Evolutionary conservation across 768 basidiomycete species (phyloP).

Genomic region (Auriscalpium orientale): DNA sequence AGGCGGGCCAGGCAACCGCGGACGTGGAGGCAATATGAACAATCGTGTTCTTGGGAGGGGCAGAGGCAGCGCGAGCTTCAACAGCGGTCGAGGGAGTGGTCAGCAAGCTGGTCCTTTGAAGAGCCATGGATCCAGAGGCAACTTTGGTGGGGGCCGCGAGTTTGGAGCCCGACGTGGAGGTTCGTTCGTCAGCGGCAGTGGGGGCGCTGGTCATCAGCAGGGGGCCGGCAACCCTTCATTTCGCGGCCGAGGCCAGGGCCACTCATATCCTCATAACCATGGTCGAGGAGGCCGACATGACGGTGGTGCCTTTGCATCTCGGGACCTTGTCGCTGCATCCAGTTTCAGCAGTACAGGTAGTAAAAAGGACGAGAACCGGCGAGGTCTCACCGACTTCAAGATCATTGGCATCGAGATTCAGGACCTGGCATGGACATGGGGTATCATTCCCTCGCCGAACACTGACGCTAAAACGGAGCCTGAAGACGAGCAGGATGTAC

Average conservation of each 20-base stretch:
- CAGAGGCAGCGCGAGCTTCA: slow-evolving; percentile 26
- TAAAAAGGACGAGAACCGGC: slow-evolving; percentile 82
- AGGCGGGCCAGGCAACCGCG: slow-evolving; percentile 29
- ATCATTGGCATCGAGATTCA: slow-evolving; percentile 85
- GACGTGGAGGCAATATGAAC: slow-evolving; percentile 48
- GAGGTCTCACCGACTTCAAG: slow-evolving; percentile 97
- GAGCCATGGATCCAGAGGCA: slow-evolving; percentile 58
- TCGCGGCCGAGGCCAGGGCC: slow-evolving; percentile 58
- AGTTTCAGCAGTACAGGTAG: slow-evolving; percentile 17
- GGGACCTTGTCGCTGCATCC: slow-evolving; percentile 35
- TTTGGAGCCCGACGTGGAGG: slow-evolving; percentile 61
- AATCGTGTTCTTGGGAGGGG: slow-evolving; percentile 28
- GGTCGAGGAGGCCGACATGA: slow-evolving; percentile 35
- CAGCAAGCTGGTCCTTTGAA: slow-evolving; percentile 42
- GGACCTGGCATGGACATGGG: slow-evolving; percentile 86
- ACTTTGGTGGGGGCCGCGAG: slow-evolving; percentile 51
- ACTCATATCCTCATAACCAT: slow-evolving; percentile 24
- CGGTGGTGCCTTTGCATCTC: slow-evolving; percentile 24
- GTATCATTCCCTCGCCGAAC: slow-evolving; percentile 37
- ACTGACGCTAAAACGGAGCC: slow-evolving; percentile 18
- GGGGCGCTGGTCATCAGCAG: slow-evolving; percentile 25
- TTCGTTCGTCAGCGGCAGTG: slow-evolving; percentile 48
- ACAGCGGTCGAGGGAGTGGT: slow-evolving; percentile 36
- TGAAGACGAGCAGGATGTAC: slow-evolving; percentile 25
- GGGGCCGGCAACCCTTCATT: slow-evolving; percentile 24